These are phyloP conservation scores for Teunomyces gatunensis DNA, from an alignment of 805 yeast species.

Conservation along the genomic window DNA sequence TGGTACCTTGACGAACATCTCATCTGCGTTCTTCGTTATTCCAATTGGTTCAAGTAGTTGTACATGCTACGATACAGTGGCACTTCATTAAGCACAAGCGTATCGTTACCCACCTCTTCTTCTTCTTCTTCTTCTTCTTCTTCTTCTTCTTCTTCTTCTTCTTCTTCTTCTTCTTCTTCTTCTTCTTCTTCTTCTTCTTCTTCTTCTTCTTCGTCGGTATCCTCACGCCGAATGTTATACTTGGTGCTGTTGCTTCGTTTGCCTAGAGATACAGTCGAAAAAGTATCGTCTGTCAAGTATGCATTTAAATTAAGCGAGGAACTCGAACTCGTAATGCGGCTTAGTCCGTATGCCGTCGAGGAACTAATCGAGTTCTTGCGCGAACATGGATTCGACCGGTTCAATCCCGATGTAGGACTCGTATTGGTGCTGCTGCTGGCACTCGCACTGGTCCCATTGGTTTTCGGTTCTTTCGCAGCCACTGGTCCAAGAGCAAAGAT, in stretches of 20 bases:
- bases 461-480: neutral
- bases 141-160: too few species aligned
- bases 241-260: constrained; percentile 1
- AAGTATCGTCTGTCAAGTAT: constrained; percentile 36
- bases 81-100: constrained; percentile 4
- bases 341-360: constrained; percentile 20
- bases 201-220: neutral
- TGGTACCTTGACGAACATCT: neutral
- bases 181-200: too few species aligned
- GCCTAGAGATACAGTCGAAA: neutral
- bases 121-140: too few species aligned
- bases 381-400: constrained; percentile 10
- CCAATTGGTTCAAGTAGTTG: constrained; percentile 5
- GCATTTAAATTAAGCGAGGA: constrained; percentile 42
- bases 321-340: constrained; percentile 38
- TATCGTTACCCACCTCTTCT: constrained; percentile 5
- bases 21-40: neutral
- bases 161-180: too few species aligned
- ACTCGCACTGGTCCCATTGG: neutral
- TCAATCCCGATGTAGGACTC: neutral
- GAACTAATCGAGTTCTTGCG: constrained; percentile 30
- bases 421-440: constrained; percentile 4
- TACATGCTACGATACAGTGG: neutral
- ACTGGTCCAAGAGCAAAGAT: constrained; percentile 20
- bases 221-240: neutral